Percentiles rank a stretch among this genome's conserved stretches.
Evolutionary conservation across 345 rosid species (phyloP).

Genomic region (Orychophragmus violaceus): DNA sequence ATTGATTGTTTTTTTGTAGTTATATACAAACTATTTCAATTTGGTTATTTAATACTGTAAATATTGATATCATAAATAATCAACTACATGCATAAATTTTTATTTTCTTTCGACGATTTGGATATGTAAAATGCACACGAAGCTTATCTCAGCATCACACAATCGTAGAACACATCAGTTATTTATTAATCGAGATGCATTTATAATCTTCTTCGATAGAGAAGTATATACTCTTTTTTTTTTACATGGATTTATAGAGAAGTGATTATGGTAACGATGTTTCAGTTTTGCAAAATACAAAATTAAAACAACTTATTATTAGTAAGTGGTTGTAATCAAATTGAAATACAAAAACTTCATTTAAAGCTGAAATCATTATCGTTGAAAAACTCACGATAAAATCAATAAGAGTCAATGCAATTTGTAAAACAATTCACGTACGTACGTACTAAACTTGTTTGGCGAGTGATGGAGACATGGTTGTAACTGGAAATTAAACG

Average conservation of each 20-base stretch:
- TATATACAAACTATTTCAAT: no score
- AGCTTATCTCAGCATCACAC: neutral
- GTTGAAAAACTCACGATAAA: neutral
- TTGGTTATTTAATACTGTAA: neutral
- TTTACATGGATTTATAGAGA: no score
- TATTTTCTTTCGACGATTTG: neutral
- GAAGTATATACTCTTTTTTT: no score
- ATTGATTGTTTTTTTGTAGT: neutral
- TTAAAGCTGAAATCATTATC: neutral
- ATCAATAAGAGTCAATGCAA: constrained; percentile 9
- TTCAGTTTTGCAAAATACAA: no score
- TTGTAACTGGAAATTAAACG: constrained; percentile 11
- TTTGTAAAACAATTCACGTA: no score
- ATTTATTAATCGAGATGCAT: no score
- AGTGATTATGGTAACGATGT: no score
- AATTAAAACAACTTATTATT: no score
- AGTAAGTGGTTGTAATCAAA: no score
- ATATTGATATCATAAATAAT: neutral
- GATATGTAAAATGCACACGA: neutral
- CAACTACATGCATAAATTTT: neutral
- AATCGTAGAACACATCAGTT: neutral
- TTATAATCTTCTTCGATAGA: no score
- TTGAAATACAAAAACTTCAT: no score
- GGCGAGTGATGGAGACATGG: constrained; percentile 16
- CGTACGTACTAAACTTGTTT: neutral